These are phyloP conservation scores for Gymnopilus junonius DNA, from an alignment of 768 basidiomycete genomes.

Conservation along the genomic window DNA sequence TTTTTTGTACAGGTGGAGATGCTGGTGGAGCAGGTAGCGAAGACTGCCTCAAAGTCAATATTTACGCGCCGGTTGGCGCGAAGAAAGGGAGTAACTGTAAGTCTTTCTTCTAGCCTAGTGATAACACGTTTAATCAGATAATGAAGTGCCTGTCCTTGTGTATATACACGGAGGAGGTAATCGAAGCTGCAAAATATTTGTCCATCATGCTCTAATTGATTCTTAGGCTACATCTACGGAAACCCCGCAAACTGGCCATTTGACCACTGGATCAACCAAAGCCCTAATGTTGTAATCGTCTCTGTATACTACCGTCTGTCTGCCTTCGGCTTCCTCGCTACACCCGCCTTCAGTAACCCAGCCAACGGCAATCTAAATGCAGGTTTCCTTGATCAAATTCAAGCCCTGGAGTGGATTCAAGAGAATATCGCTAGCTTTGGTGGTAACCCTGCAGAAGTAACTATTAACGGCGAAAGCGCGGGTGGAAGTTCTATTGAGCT, in stretches of 20 bases:
- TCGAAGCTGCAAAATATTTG: not conserved
- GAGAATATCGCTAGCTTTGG: slow-evolving; percentile 65
- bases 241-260: slow-evolving; percentile 72
- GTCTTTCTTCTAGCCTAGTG: slow-evolving; percentile 19
- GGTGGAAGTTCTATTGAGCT: slow-evolving; percentile 60
- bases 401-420: slow-evolving; percentile 68
- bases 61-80: slow-evolving; percentile 58
- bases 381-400: slow-evolving; percentile 62
- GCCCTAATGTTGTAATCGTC: slow-evolving; percentile 63
- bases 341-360: slow-evolving; percentile 47
- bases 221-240: slow-evolving; percentile 55
- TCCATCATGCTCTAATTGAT: not conserved
- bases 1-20: slow-evolving; percentile 44
- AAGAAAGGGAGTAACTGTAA: slow-evolving; percentile 50
- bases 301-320: slow-evolving; percentile 70
- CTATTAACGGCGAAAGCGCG: slow-evolving; percentile 66
- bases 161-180: slow-evolving; percentile 56
- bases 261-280: slow-evolving; percentile 66
- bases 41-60: slow-evolving; percentile 70
- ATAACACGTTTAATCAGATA: not conserved
- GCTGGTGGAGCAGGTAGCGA: slow-evolving; percentile 68
- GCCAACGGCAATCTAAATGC: slow-evolving; percentile 53
- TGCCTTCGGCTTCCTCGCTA: slow-evolving; percentile 64
- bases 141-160: slow-evolving; percentile 47
- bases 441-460: slow-evolving; percentile 60